Conservation (phyloP, 176 grass and related monocot genomes). For the Eragrostis curvula region DNA sequence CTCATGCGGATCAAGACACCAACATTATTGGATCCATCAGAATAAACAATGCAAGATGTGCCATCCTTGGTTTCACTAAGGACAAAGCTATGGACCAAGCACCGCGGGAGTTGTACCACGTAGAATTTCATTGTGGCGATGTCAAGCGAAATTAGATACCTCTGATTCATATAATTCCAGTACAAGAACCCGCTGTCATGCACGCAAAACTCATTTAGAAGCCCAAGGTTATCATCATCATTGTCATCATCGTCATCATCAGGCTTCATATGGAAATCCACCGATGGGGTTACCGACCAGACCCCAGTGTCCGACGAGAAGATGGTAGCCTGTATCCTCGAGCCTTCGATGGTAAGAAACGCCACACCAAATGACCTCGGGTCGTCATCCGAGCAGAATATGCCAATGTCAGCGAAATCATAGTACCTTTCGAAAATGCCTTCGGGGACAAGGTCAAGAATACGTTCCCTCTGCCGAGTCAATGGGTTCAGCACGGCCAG, state of each 20-base stretch:
- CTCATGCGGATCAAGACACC: background rate
- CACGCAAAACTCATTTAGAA: background rate
- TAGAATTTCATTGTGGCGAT: constrained; percentile 19
- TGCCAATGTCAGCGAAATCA: background rate
- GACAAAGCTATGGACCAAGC: background rate
- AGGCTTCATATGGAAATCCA: background rate
- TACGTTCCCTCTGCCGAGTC: background rate
- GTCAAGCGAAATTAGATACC: background rate
- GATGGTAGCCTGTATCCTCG: background rate
- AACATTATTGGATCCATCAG: background rate
- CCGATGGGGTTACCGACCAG: background rate
- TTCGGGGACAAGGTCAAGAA: background rate
- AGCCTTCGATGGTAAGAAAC: background rate
- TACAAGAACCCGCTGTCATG: constrained; percentile 7
- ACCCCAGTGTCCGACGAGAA: background rate
- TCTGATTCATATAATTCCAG: background rate
- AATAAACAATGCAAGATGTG: constrained; percentile 2
- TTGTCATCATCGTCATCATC: no score
- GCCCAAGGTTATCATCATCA: background rate
- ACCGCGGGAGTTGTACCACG: background rate
- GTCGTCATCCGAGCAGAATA: constrained; percentile 15
- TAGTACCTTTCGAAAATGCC: background rate
- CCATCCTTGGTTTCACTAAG: background rate
- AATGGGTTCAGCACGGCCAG: constrained; percentile 3
- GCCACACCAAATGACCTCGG: background rate